Evolutionary conservation across 208 protist genomes (phyloP), one percentile per base, ranked within the genome.

Genomic region (Angomonas deanei): DNA sequence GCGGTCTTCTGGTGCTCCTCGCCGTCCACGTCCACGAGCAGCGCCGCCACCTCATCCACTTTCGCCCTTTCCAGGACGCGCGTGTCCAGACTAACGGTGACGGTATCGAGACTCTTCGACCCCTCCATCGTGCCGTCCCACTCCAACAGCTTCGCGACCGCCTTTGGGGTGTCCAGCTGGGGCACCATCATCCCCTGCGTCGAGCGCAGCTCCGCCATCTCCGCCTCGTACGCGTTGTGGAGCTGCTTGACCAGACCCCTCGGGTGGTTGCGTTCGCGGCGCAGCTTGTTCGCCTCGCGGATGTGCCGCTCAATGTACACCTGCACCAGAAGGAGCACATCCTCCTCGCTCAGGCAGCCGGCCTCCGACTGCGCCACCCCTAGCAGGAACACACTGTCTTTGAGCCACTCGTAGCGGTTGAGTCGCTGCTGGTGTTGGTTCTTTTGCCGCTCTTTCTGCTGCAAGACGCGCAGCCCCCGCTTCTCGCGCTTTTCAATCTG

Each of bases 51-150:
- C 23, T 3, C 23, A 17, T 28, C 23, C 19, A 56, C 19, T 28
- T 13, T 26, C 13, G 3, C 61, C 11, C 4, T 11, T 10, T 19
- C 28, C 3, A 32, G 3, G 49, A 15, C 36, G 23, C n/a, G 17
- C 11, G 24, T 31, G 33, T 21, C 49, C 27, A 59, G n/a, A 3
- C 64, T 62, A 24, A 73, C 30, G 3, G 38, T 31, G 15, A 65
- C 24, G 3, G 56, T 64, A 23, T 55, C 53, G 23, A 80, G 73
- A 47, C 82, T 70, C 56, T 70, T 48, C 34, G 55, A 60, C 6
- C 82, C 91, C 54, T 91, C 77, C 26, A 57, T 31, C 30, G 54
- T 36, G 30, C 84, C 84, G 74, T 94, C 88, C 84, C 88, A 94
- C 46, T 78, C 65, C 10, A 80, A 82, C 31, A 94, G 60, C 26